phyloP scores from a whole-genome alignment of 2,329 filamentous ascomycete species.

The Thelonectria discophora region DNA sequence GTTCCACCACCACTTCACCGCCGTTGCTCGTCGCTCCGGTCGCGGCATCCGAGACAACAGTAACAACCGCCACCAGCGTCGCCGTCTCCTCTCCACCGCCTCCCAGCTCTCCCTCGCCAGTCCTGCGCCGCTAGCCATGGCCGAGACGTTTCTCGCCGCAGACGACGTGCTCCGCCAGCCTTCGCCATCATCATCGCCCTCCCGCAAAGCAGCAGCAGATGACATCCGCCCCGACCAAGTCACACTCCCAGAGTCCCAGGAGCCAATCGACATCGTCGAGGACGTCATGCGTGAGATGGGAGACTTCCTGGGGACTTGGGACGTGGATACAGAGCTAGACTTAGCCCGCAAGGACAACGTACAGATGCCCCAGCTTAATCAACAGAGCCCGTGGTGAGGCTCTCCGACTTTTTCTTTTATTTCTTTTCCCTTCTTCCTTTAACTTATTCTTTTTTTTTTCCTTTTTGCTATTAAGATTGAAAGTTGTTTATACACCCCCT shows the following conservation, averaged over 20 bases:
- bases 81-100: constrained; percentile 51
- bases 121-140: constrained; percentile 41
- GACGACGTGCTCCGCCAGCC: constrained; percentile 34
- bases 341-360: constrained; percentile 38
- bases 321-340: constrained; percentile 49
- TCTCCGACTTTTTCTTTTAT: constrained; percentile 1
- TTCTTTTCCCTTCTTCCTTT: too few species aligned
- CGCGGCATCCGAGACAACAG: constrained; percentile 33
- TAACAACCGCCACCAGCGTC: too few species aligned
- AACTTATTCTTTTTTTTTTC: constrained; percentile 4
- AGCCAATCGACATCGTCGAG: constrained; percentile 49
- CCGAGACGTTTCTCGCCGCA: constrained; percentile 37
- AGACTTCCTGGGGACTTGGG: constrained; percentile 47
- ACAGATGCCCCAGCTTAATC: constrained; percentile 21
- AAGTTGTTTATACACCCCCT: background rate
- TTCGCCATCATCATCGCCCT: too few species aligned
- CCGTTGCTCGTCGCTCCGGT: constrained; percentile 50
- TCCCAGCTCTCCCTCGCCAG: constrained; percentile 49
- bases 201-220: constrained; percentile 21
- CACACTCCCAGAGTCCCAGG: constrained; percentile 37
- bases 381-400: constrained; percentile 43
- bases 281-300: constrained; percentile 50
- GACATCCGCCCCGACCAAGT: constrained; percentile 8
- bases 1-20: constrained; percentile 60
- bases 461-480: constrained; percentile 1